Evolutionary conservation across 75 land plant species (phyloP).

Genomic region (Sequoiadendron giganteum): DNA sequence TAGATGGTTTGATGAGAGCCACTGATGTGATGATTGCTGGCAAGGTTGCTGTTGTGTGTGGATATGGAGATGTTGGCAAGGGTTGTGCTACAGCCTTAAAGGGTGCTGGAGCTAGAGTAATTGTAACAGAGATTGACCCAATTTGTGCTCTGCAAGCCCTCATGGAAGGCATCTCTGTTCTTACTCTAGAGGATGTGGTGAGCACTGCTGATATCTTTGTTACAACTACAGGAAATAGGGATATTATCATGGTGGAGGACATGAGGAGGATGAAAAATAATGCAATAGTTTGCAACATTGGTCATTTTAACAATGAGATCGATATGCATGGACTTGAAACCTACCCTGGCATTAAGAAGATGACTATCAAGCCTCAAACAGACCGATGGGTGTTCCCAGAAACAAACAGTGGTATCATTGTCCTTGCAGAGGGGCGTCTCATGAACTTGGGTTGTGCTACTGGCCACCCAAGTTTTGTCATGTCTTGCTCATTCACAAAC

Average conservation of each 20-base stretch:
- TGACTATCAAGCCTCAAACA: slow-evolving; percentile 96
- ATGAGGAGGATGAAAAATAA: slow-evolving; percentile 95
- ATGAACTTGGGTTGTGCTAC: slow-evolving; percentile 98
- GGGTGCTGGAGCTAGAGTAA: slow-evolving; percentile 82
- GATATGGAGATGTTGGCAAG: slow-evolving; percentile 23
- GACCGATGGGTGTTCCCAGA: slow-evolving; percentile 96
- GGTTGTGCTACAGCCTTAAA: slow-evolving; percentile 92
- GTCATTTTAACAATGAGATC: slow-evolving; percentile 96
- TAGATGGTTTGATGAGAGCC: no score
- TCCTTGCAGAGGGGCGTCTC: slow-evolving; percentile 89
- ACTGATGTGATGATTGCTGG: no score
- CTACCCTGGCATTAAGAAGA: slow-evolving; percentile 73
- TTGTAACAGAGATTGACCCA: slow-evolving; percentile 30
- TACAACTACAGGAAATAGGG: slow-evolving; percentile 95
- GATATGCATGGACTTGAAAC: slow-evolving; percentile 82
- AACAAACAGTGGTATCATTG: slow-evolving; percentile 73
- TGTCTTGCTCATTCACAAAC: slow-evolving; percentile 97
- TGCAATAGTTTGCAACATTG: slow-evolving; percentile 92
- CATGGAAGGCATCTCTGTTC: slow-evolving; percentile 57
- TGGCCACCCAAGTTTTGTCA: slow-evolving; percentile 96
- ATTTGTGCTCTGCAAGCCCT: slow-evolving; percentile 91
- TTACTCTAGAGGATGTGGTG: slow-evolving; percentile 70
- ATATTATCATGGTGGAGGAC: slow-evolving; percentile 90
- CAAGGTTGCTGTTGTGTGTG: no score
- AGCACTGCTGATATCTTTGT: slow-evolving; percentile 79